phyloP scores from a whole-genome alignment of 139 green algal genomes.

The Desmodesmus armatus region DNA sequence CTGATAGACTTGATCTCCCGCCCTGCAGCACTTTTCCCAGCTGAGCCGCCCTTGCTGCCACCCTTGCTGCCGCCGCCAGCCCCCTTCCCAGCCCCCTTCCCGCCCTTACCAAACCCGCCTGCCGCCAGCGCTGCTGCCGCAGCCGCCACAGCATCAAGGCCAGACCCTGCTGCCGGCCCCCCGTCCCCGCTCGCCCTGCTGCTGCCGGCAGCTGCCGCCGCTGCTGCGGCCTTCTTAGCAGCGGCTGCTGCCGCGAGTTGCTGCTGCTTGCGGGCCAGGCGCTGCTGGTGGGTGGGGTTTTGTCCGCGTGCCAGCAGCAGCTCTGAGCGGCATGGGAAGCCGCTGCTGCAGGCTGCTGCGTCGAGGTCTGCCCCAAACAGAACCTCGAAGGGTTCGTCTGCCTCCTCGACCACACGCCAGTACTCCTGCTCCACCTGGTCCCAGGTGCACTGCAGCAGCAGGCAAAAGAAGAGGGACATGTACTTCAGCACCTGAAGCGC shows the following conservation, averaged over 20 bases:
- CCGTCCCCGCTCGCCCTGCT: background rate
- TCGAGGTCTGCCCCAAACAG: slow-evolving; percentile 84
- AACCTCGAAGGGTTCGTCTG: slow-evolving; percentile 83
- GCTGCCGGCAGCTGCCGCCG: slow-evolving; percentile 7
- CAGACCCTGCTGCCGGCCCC: too few relatives aligned
- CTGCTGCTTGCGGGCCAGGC: slow-evolving; percentile 2
- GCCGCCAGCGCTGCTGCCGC: background rate
- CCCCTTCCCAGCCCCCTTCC: background rate
- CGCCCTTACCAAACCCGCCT: too few relatives aligned
- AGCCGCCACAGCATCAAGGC: background rate
- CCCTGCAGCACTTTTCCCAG: background rate
- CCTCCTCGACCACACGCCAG: slow-evolving; percentile 89
- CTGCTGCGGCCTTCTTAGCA: background rate
- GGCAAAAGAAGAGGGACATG: background rate
- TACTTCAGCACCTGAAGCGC: background rate
- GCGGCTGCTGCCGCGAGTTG: slow-evolving; percentile 5
- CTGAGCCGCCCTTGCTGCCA: background rate
- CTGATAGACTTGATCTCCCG: too few relatives aligned
- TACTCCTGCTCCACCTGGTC: slow-evolving; percentile 85
- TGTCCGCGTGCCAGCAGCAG: too few relatives aligned
- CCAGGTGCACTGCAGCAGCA: slow-evolving; percentile 41
- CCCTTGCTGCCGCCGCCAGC: background rate
- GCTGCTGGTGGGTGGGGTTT: too few relatives aligned
- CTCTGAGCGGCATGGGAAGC: slow-evolving; percentile 63
- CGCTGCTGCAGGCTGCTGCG: slow-evolving; percentile 64